These are phyloP conservation scores for Phytophthora colocasiae DNA, from an alignment of 352 stramenopile genomes.

Conservation along the genomic window DNA sequence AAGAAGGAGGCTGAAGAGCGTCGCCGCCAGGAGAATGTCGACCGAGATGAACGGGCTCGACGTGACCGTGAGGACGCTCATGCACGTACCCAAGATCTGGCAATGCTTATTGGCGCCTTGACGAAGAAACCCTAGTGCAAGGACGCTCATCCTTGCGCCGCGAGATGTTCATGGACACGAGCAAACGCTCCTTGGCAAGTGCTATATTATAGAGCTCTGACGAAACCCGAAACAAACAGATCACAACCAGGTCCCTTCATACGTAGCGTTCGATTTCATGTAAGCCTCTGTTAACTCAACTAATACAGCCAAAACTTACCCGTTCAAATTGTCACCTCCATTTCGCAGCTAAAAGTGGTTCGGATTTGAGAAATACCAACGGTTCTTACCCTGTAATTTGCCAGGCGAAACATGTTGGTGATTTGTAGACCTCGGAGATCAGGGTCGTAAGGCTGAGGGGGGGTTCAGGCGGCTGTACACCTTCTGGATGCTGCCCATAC, in stretches of 20 bases:
- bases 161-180: not conserved
- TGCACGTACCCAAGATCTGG: conserved; percentile 6
- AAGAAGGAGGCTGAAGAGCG: conserved; percentile 10
- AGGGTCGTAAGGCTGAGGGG: not conserved
- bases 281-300: not conserved
- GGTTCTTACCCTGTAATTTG: conserved; percentile 6
- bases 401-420: conserved; percentile 2
- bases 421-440: not conserved
- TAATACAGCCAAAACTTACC: not conserved
- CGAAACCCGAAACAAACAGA: not conserved
- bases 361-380: conserved; percentile 6
- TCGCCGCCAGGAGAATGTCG: conserved; percentile 8
- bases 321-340: not conserved
- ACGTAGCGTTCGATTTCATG: not conserved
- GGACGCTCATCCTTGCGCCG: not conserved
- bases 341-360: not conserved
- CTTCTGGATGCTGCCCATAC: too few species aligned
- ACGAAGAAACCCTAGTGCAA: conserved; percentile 1
- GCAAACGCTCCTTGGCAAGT: not conserved
- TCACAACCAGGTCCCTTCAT: not conserved
- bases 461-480: too few species aligned
- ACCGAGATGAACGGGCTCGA: not conserved
- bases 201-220: not conserved
- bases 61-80: conserved; percentile 11
- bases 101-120: not conserved